A percentile compares a stretch with the other conserved stretches of the same genome.
Conservation (phyloP, 108 stramenopile species). For the Chaetoceros muelleri region DNA sequence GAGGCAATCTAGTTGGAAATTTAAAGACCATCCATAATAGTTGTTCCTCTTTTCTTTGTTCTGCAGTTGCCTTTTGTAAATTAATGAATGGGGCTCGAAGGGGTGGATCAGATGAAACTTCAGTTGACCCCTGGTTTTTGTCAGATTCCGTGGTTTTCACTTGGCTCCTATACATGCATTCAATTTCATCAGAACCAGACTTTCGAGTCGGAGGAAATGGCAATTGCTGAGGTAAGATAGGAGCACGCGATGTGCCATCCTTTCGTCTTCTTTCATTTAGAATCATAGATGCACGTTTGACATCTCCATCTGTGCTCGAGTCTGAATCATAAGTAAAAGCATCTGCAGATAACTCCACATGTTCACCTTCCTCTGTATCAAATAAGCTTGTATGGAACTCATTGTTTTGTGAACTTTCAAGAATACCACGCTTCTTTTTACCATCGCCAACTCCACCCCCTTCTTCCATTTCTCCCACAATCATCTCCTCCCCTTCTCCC, state of each 20-base stretch:
- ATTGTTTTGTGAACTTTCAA: conserved; percentile 7
- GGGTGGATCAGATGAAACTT: conserved; percentile 15
- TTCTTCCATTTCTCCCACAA: conserved; percentile 56
- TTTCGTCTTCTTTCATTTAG: background rate
- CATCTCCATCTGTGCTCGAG: conserved; percentile 49
- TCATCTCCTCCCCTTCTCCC: conserved; percentile 62
- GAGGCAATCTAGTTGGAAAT: conserved; percentile 46
- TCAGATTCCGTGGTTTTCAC: conserved; percentile 2
- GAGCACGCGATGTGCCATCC: background rate
- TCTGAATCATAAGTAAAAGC: conserved; percentile 70
- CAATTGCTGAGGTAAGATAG: conserved; percentile 18
- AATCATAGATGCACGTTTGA: background rate
- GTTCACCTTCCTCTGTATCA: conserved; percentile 14
- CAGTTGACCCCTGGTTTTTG: conserved; percentile 19
- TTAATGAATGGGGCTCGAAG: conserved; percentile 34
- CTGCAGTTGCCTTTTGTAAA: background rate
- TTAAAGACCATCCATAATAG: conserved; percentile 48
- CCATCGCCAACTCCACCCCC: conserved; percentile 26
- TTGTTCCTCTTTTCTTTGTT: conserved; percentile 14
- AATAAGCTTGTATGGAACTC: conserved; percentile 9
- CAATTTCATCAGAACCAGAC: conserved; percentile 1
- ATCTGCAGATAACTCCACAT: conserved; percentile 11
- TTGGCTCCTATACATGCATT: conserved; percentile 25
- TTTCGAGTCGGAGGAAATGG: conserved; percentile 29
- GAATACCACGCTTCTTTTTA: conserved; percentile 12